Percentiles rank a stretch among this genome's conserved stretches.
Evolutionary conservation across 805 yeast species (phyloP).

Genomic region (Hanseniaspora jakobsenii): DNA sequence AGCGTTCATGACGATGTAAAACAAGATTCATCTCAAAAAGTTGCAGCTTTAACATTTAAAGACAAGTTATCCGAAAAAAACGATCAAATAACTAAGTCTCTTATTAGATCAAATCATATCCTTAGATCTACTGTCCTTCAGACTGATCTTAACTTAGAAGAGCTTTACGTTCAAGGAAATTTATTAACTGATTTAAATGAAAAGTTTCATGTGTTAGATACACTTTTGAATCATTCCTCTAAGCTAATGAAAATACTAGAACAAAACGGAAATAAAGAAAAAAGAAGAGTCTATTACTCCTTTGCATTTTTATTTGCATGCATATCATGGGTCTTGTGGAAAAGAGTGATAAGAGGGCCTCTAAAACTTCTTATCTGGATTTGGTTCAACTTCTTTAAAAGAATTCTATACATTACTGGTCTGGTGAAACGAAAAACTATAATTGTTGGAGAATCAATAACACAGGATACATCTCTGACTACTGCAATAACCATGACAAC

Average conservation of each 20-base stretch:
- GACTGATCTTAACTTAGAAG: constrained; percentile 28
- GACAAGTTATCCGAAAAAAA: constrained; percentile 24
- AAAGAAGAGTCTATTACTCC: constrained; percentile 26
- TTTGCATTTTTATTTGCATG: constrained; percentile 24
- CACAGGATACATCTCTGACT: no score
- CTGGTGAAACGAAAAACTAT: constrained; percentile 17
- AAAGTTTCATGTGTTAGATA: constrained; percentile 25
- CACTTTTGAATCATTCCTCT: constrained; percentile 24
- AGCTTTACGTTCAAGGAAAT: constrained; percentile 26
- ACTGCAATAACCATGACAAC: no score
- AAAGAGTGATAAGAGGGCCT: constrained; percentile 28
- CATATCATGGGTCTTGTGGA: constrained; percentile 28
- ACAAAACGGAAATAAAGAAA: constrained; percentile 27
- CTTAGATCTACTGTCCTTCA: constrained; percentile 27
- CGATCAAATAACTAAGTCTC: constrained; percentile 24
- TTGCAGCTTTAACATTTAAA: constrained; percentile 17
- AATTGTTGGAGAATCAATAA: constrained; percentile 2
- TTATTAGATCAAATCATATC: constrained; percentile 26
- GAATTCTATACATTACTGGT: constrained; percentile 23
- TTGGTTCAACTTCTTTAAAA: constrained; percentile 30
- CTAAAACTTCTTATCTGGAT: constrained; percentile 26
- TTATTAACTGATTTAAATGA: constrained; percentile 24
- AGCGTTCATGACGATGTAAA: no score
- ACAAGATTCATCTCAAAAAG: constrained; percentile 2
- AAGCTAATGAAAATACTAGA: constrained; percentile 26